Evolutionary conservation across 2,329 filamentous ascomycete species (phyloP), one percentile per base, ranked within the genome.

Genomic region (Xylariaceae sp.): DNA sequence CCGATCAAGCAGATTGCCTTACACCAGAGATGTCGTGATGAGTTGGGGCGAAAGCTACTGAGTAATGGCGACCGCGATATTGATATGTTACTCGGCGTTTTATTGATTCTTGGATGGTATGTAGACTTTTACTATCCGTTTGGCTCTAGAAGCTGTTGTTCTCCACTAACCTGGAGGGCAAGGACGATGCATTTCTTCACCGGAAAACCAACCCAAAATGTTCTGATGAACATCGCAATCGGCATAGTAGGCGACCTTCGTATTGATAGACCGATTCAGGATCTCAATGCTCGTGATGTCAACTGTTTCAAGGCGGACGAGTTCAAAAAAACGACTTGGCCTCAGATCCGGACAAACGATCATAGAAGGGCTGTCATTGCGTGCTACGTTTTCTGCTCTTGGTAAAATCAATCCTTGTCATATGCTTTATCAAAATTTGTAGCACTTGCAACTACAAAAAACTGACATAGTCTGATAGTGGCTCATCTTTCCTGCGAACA

Each of bases 1-100:
- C 62, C 66, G 0, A 58, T 65, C 3, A 67, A 71, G 45, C 75
- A 78, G 48, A 44, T 63, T 0, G 60, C 63, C 1, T 58, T 77
- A 33, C 66, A 67, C 33, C 69, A 70, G 2, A 68, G 66, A 15
- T 64, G 76, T 6, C 73, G 73, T 39, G 66, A 71, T 40, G 67
- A 74, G 22, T 45, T 80, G 12, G 70, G 75, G 0, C 66, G 72
- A n/a, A 71, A 70, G 48, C 63, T 79, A 22, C 57, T 81, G 6
- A 50, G 78, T 11, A 69, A 75, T 10, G 65, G 70, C n/a, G 76
- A 80, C 48, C 71, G 73, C 44, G 72, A 62, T 42, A 64, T 81
- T 36, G 80, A 83, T 53, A 54, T 82, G 11, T 63, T 83, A 2
- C 66, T 77, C 11, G 78, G 78, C 0, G 50, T 81, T 3, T 58